These are phyloP conservation scores for Schizosaccharomyces octosporus DNA, from an alignment of 805 yeast genomes.

Conservation along the genomic window DNA sequence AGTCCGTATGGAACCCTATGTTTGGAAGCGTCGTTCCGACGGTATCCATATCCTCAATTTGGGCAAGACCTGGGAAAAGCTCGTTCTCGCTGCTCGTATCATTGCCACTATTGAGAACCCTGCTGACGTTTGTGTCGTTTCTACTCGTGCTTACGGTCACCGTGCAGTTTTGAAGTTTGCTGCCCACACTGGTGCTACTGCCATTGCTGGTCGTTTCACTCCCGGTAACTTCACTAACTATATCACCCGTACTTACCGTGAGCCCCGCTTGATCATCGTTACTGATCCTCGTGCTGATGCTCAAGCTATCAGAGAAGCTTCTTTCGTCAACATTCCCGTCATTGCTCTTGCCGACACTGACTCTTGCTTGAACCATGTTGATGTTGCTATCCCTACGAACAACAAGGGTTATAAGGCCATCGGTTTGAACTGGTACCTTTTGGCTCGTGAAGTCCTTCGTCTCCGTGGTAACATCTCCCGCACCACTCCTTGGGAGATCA, in stretches of 20 bases:
- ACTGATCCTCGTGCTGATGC: conserved; percentile 99
- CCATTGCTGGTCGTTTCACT: conserved; percentile 99
- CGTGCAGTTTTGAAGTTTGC: conserved; percentile 99
- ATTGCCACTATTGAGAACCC: conserved; percentile 98
- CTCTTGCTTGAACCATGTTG: conserved; percentile 96
- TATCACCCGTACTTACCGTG: conserved; percentile 99
- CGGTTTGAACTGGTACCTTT: conserved; percentile 98
- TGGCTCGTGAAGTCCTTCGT: conserved; percentile 97
- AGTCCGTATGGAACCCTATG: conserved; percentile 88
- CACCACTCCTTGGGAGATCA: conserved; percentile 90
- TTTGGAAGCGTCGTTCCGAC: conserved; percentile 95
- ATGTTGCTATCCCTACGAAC: conserved; percentile 99
- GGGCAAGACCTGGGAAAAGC: conserved; percentile 94
- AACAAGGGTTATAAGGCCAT: conserved; percentile 99
- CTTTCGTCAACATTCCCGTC: conserved; percentile 99
- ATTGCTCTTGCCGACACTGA: conserved; percentile 96
- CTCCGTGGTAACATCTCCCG: conserved; percentile 95
- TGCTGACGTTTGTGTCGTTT: conserved; percentile 92
- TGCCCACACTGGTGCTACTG: conserved; percentile 98
- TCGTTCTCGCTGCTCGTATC: conserved; percentile 97
- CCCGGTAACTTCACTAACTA: conserved; percentile 99
- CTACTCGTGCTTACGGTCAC: conserved; percentile 98
- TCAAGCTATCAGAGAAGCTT: conserved; percentile 98
- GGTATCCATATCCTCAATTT: conserved; percentile 97
- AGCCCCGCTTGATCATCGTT: conserved; percentile 97